These are phyloP conservation scores for Penicillium sp. DNA, from an alignment of 2,329 filamentous ascomycete species.

Conservation along the genomic window DNA sequence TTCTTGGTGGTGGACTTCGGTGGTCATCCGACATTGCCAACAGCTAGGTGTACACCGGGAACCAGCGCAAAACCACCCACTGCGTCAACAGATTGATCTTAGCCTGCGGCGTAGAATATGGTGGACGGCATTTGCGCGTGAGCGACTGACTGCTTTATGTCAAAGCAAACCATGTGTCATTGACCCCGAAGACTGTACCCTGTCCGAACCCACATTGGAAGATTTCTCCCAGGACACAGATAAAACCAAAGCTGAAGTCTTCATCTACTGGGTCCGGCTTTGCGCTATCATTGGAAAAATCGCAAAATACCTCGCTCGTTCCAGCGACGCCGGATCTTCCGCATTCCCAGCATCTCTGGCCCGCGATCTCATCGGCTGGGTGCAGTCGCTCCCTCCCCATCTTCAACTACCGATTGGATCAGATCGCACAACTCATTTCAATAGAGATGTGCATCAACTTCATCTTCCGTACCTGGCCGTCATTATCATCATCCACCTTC, in stretches of 20 bases:
- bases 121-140: slow-evolving; percentile 46
- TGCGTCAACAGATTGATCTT: slow-evolving; percentile 18
- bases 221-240: slow-evolving; percentile 39
- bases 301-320: slow-evolving; percentile 39
- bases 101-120: slow-evolving; percentile 42
- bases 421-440: not conserved
- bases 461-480: not conserved
- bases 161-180: slow-evolving; percentile 48
- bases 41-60: slow-evolving; percentile 48
- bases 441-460: not conserved
- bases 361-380: slow-evolving; percentile 39
- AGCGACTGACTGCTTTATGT: slow-evolving; percentile 44
- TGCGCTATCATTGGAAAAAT: slow-evolving; percentile 43
- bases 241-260: slow-evolving; percentile 37
- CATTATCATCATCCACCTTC: slow-evolving; percentile 29
- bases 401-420: slow-evolving; percentile 32
- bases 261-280: slow-evolving; percentile 45
- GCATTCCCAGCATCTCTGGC: slow-evolving; percentile 28
- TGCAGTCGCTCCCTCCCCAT: slow-evolving; percentile 33
- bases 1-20: slow-evolving; percentile 49
- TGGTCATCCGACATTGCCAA: slow-evolving; percentile 46
- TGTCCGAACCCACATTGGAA: slow-evolving; percentile 37
- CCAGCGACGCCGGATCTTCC: slow-evolving; percentile 6
- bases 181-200: slow-evolving; percentile 43
- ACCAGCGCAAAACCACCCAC: slow-evolving; percentile 23